A percentile compares a stretch with the other conserved stretches of the same genome.
Conservation (phyloP, 805 yeast species). For the Zygosaccharomyces siamensis region DNA sequence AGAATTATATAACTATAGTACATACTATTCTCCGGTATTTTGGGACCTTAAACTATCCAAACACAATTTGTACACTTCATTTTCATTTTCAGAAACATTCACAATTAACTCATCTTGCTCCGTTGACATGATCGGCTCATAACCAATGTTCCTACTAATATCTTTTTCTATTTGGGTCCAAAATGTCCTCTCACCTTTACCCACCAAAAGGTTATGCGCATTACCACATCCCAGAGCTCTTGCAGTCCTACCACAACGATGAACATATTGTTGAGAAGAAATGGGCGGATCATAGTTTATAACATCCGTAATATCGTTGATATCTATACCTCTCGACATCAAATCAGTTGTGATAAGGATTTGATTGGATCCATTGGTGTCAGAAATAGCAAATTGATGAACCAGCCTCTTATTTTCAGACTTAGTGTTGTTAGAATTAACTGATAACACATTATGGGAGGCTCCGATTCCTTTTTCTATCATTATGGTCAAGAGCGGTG, state of each 20-base stretch:
- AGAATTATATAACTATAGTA: constrained; percentile 1
- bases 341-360: constrained; percentile 79
- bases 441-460: constrained; percentile 37
- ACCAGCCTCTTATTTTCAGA: constrained; percentile 53
- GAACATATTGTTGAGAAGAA: constrained; percentile 87
- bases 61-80: constrained; percentile 41
- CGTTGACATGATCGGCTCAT: constrained; percentile 28
- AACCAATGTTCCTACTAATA: constrained; percentile 45
- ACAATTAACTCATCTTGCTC: constrained; percentile 20
- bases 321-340: constrained; percentile 93
- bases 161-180: constrained; percentile 53
- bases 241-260: constrained; percentile 95
- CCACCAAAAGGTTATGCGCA: constrained; percentile 69
- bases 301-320: constrained; percentile 63
- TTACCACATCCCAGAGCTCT: constrained; percentile 79
- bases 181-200: constrained; percentile 66
- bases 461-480: constrained; percentile 6
- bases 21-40: neutral
- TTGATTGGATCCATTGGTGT: constrained; percentile 33
- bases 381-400: constrained; percentile 51
- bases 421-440: constrained; percentile 55
- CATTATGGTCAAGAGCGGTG: constrained; percentile 43
- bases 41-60: constrained; percentile 42
- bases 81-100: constrained; percentile 36
- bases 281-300: constrained; percentile 88